These are phyloP conservation scores for Nephromyces sp. DNA, from an alignment of 169 alveolate genomes.

Conservation along the genomic window DNA sequence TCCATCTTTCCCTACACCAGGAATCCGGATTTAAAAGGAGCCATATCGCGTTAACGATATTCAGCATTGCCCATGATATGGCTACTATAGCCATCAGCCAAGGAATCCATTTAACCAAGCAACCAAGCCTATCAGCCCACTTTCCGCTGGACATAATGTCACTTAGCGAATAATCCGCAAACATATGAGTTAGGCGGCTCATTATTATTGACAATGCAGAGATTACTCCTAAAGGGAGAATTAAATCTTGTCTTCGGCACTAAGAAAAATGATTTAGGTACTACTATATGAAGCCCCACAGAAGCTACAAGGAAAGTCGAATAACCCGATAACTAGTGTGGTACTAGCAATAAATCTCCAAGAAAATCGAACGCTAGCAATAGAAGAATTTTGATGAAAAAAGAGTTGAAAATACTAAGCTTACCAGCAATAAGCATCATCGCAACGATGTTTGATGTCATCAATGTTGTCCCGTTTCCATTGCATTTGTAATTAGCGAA, in stretches of 20 bases:
- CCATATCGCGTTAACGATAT: constrained; percentile 33
- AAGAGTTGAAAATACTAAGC: not conserved
- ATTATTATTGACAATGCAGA: constrained; percentile 7
- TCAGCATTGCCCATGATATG: constrained; percentile 38
- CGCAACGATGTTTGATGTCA: not conserved
- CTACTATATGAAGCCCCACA: not conserved
- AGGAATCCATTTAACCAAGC: constrained; percentile 68
- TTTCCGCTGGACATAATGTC: constrained; percentile 62
- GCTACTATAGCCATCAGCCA: constrained; percentile 46
- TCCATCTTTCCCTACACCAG: constrained; percentile 50
- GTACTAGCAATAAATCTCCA: not conserved
- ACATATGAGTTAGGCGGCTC: constrained; percentile 34
- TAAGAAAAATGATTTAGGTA: not conserved
- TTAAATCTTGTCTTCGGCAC: not conserved
- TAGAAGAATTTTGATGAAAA: not conserved
- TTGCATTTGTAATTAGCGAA: constrained; percentile 25
- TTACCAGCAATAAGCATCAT: constrained; percentile 11
- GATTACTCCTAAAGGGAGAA: constrained; percentile 1
- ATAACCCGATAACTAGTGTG: not conserved
- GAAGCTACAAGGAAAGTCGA: not conserved
- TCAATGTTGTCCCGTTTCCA: not conserved
- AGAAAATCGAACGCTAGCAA: not conserved
- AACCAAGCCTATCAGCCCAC: constrained; percentile 56
- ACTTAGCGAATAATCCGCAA: constrained; percentile 57
- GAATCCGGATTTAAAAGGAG: constrained; percentile 32